Conservation (phyloP, 441 rosid genomes). For the Mallotus repandus region DNA sequence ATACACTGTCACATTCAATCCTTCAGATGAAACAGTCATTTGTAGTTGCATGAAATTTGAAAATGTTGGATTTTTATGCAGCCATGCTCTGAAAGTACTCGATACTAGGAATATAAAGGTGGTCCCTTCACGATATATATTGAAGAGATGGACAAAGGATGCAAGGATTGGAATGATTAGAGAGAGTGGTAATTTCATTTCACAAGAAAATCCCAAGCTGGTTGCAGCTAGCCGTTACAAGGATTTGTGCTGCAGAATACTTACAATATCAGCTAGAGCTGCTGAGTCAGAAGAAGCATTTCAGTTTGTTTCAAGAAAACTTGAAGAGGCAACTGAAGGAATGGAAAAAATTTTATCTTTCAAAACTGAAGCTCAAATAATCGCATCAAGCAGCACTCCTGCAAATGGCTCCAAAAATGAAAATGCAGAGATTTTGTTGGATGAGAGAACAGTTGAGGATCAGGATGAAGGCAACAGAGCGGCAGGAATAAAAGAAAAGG, state of each 20-base stretch:
- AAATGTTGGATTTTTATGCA: constrained; percentile 19
- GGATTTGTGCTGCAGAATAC: constrained; percentile 8
- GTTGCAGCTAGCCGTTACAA: constrained; percentile 18
- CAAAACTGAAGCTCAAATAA: constrained; percentile 5
- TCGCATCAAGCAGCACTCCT: background rate
- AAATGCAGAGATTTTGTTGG: constrained; percentile 12
- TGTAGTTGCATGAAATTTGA: constrained; percentile 25
- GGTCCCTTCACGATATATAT: constrained; percentile 13
- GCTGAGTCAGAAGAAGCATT: constrained; percentile 20
- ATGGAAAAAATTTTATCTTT: constrained; percentile 13
- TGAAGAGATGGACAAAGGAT: constrained; percentile 21
- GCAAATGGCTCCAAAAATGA: constrained; percentile 14
- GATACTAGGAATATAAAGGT: constrained; percentile 20
- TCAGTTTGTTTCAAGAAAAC: constrained; percentile 16
- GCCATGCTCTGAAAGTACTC: constrained; percentile 23
- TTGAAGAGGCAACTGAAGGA: constrained; percentile 19
- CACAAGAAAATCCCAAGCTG: constrained; percentile 2
- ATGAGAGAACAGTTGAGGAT: background rate
- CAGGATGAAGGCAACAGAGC: background rate
- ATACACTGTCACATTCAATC: constrained; percentile 6
- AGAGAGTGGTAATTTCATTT: background rate
- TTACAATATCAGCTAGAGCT: constrained; percentile 15
- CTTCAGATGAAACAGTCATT: constrained; percentile 13
- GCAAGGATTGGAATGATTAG: background rate
- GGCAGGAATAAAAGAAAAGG: background rate